phyloP scores from a whole-genome alignment of 2,329 filamentous ascomycete genomes.

The Aureobasidium pullulans region DNA sequence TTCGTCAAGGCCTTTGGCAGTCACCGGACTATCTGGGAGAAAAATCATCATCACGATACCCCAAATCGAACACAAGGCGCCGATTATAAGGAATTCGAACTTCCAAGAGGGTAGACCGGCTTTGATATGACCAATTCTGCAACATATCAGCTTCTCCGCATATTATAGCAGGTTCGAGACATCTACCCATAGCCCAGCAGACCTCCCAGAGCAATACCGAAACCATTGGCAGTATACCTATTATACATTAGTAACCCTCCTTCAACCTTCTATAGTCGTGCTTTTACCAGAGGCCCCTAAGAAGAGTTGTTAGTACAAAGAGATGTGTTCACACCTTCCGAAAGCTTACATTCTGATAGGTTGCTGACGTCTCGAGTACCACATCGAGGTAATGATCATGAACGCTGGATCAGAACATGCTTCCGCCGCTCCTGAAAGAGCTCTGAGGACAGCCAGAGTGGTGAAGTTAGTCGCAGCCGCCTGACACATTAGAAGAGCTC shows the following conservation, averaged over 20 bases:
- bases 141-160: background rate
- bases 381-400: conserved; percentile 59
- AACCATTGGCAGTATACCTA: conserved; percentile 51
- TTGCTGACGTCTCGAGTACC: conserved; percentile 53
- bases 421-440: conserved; percentile 48
- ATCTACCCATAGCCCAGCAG: conserved; percentile 40
- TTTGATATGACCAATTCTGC: conserved; percentile 50
- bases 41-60: conserved; percentile 51
- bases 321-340: no score
- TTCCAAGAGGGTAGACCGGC: conserved; percentile 53
- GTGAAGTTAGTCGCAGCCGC: conserved; percentile 35
- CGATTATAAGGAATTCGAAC: conserved; percentile 57
- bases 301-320: no score
- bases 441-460: conserved; percentile 48
- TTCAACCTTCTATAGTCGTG: no score
- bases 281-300: no score
- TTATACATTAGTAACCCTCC: conserved; percentile 26
- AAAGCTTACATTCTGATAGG: conserved; percentile 43
- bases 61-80: conserved; percentile 48
- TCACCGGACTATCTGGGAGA: conserved; percentile 51
- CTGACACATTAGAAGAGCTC: conserved; percentile 26
- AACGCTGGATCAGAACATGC: conserved; percentile 51
- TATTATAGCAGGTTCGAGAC: background rate
- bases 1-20: conserved; percentile 43
- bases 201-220: conserved; percentile 50